Conservation (phyloP, 305 asterid genomes). For the Rubia tinctorum region DNA sequence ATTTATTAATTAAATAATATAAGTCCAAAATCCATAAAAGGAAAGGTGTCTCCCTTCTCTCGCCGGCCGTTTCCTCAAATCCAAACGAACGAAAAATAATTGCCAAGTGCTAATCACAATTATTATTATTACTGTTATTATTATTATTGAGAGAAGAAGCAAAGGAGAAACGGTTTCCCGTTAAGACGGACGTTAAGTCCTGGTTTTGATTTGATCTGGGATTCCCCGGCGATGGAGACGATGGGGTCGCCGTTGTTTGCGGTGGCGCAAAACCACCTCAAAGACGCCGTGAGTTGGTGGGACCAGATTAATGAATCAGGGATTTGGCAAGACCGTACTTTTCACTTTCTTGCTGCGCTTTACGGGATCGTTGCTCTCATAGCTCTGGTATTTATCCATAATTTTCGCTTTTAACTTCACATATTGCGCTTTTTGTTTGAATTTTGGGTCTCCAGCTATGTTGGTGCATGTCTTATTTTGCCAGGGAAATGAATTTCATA, state of each 20-base stretch:
- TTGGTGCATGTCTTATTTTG: neutral
- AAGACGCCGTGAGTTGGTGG: conserved; percentile 83
- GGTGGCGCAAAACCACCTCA: conserved; percentile 65
- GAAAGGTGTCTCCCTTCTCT: conserved; percentile 1
- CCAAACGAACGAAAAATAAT: neutral
- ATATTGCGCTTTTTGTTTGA: neutral
- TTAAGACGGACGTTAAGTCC: neutral
- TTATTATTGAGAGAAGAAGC: neutral
- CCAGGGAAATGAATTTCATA: neutral
- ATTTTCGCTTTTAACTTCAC: neutral
- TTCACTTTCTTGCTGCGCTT: conserved; percentile 64
- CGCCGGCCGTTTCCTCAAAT: conserved; percentile 21
- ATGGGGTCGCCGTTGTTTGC: conserved; percentile 42
- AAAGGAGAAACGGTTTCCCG: neutral
- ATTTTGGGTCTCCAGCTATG: neutral
- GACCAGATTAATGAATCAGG: conserved; percentile 57
- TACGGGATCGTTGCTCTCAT: conserved; percentile 76
- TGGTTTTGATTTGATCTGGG: conserved; percentile 1
- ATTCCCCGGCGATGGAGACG: conserved; percentile 18
- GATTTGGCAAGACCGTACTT: conserved; percentile 87
- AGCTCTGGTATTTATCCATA: conserved; percentile 58
- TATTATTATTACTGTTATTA: too few relatives aligned
- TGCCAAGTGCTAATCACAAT: neutral
- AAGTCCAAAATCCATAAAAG: conserved; percentile 10
- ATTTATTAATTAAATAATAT: neutral